Evolutionary conservation across 768 basidiomycete genomes (phyloP).

Genomic region (Leccinellum albellum): DNA sequence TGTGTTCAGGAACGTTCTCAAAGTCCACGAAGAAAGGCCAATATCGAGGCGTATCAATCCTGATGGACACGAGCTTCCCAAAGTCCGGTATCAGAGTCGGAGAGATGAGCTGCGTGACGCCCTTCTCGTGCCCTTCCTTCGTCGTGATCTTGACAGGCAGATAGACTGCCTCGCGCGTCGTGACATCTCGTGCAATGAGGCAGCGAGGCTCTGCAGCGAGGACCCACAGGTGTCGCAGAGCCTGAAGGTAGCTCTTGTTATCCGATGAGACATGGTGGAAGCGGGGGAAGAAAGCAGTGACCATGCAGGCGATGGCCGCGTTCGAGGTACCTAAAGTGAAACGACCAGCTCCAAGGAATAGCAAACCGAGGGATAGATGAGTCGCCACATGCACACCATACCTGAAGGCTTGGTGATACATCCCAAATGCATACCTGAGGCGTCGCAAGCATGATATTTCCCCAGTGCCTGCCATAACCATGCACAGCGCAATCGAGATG

Average conservation of each 20-base stretch:
- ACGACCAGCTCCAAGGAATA: slow-evolving; percentile 91
- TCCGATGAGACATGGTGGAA: slow-evolving; percentile 77
- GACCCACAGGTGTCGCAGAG: slow-evolving; percentile 93
- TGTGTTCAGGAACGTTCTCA: slow-evolving; percentile 61
- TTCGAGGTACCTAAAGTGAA: slow-evolving; percentile 91
- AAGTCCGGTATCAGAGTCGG: slow-evolving; percentile 92
- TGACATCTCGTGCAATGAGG: slow-evolving; percentile 87
- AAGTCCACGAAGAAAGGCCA: slow-evolving; percentile 90
- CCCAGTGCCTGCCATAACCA: slow-evolving; percentile 97
- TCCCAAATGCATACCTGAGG: slow-evolving; percentile 85
- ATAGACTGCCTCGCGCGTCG: slow-evolving; percentile 86
- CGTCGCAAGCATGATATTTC: slow-evolving; percentile 87
- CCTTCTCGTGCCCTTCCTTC: slow-evolving; percentile 57
- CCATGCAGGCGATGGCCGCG: slow-evolving; percentile 85
- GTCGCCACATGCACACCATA: slow-evolving; percentile 90
- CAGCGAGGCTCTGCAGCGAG: slow-evolving; percentile 94
- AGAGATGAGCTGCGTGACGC: slow-evolving; percentile 79
- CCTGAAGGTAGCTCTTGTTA: slow-evolving; percentile 88
- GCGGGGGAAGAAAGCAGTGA: slow-evolving; percentile 89
- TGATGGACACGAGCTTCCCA: slow-evolving; percentile 73
- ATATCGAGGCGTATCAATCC: slow-evolving; percentile 91
- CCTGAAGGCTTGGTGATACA: slow-evolving; percentile 69
- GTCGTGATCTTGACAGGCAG: slow-evolving; percentile 87
- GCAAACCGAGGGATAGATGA: slow-evolving; percentile 83
- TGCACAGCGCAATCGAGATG: slow-evolving; percentile 79